A percentile compares a stretch with the other conserved stretches of the same genome.
Conservation (phyloP, 208 protist species). For the Acanthamoeba castellanii region DNA sequence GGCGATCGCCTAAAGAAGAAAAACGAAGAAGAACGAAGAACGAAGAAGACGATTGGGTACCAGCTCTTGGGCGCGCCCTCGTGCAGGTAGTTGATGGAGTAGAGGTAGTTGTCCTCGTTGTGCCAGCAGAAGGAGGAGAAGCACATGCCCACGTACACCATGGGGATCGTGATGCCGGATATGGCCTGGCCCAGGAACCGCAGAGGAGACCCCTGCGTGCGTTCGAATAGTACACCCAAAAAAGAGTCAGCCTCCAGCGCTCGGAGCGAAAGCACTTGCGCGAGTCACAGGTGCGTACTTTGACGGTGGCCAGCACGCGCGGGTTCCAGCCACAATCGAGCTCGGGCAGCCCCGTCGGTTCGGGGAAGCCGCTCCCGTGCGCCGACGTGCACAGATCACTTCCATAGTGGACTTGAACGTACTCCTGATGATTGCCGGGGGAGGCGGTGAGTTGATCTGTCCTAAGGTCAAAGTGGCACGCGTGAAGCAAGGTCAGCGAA, state of each 20-base stretch:
- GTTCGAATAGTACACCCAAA: background rate
- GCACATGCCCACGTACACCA: conserved; percentile 88
- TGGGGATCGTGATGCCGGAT: conserved; percentile 79
- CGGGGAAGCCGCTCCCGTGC: conserved; percentile 75
- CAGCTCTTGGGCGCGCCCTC: conserved; percentile 88
- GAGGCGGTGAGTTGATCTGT: background rate
- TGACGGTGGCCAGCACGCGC: conserved; percentile 69
- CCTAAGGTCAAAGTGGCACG: background rate
- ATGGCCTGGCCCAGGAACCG: conserved; percentile 69
- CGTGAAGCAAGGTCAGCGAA: no score
- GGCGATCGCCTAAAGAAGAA: background rate
- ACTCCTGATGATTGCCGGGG: background rate
- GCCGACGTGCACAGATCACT: conserved; percentile 78
- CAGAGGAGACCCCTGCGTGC: conserved; percentile 35
- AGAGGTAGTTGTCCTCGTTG: conserved; percentile 89
- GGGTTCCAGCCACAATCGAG: conserved; percentile 77
- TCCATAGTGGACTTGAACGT: conserved; percentile 81
- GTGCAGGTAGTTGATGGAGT: conserved; percentile 90
- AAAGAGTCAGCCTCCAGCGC: background rate
- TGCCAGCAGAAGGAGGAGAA: conserved; percentile 91
- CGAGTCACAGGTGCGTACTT: background rate
- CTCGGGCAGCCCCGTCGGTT: conserved; percentile 43
- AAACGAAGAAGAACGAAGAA: background rate
- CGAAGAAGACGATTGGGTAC: conserved; percentile 78
- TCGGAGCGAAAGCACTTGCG: no score